Conservation (phyloP, 805 yeast genomes). For the Ogataea allantospora region DNA sequence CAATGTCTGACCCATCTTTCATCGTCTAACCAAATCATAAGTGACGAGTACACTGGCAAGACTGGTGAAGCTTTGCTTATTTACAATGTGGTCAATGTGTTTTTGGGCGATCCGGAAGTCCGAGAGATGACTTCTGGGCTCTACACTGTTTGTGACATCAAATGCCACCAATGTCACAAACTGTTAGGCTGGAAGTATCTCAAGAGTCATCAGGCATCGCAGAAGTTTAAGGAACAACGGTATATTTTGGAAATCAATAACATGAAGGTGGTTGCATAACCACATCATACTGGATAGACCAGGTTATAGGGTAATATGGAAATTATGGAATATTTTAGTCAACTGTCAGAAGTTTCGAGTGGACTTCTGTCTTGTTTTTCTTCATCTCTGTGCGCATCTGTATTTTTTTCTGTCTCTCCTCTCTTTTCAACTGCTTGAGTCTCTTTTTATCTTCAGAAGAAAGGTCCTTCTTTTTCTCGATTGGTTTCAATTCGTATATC, state of each 20-base stretch:
- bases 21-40: slow-evolving; percentile 28
- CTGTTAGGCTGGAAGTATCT: slow-evolving; percentile 66
- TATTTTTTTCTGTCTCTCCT: slow-evolving; percentile 35
- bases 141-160: slow-evolving; percentile 55
- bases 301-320: slow-evolving; percentile 1
- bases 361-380: slow-evolving; percentile 11
- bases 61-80: slow-evolving; percentile 60
- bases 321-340: slow-evolving; percentile 9
- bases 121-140: slow-evolving; percentile 57
- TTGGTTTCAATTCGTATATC: slow-evolving; percentile 18
- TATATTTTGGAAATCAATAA: slow-evolving; percentile 48
- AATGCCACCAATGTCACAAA: slow-evolving; percentile 52
- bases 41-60: slow-evolving; percentile 48
- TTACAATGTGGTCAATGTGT: slow-evolving; percentile 37
- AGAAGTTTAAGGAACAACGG: slow-evolving; percentile 60
- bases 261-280: slow-evolving; percentile 16
- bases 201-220: slow-evolving; percentile 42
- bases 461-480: not conserved
- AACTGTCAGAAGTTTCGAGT: slow-evolving; percentile 13
- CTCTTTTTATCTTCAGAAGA: slow-evolving; percentile 29
- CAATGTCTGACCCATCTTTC: slow-evolving; percentile 33
- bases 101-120: slow-evolving; percentile 21
- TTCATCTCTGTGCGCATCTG: slow-evolving; percentile 22
- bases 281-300: not conserved
- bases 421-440: slow-evolving; percentile 33